Evolutionary conservation across 495 filamentous ascomycete species (phyloP), one percentile per base, ranked within the genome.

Genomic region (Aspergillus steynii): DNA sequence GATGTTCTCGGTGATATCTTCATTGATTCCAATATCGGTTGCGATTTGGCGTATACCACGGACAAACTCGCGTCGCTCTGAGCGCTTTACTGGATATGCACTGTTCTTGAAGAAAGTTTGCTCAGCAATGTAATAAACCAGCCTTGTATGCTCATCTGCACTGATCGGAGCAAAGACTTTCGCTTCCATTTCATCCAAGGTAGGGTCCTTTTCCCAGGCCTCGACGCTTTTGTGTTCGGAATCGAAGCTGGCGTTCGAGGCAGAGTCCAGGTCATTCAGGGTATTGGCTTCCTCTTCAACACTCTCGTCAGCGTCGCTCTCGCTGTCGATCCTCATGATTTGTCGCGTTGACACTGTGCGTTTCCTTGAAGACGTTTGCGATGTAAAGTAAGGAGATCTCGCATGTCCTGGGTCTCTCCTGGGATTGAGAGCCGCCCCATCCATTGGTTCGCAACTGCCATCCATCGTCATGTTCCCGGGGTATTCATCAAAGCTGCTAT

Each of bases 71-170:
- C 53, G 53, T 15, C 73, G 56, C 10, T 61, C 65, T 20, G 66
- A 67, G 4, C 61, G 63, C 8, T 20, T 42, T 0, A 72, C 65
- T 7, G 69, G 66, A 26, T 63, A 65, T 1, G 29, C 54, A 3
- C 20, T 34, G 7, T 58, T 12, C 0, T 29, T 25, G 63, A 76
- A 67, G 48, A 76, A 74, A 2, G 60, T 46, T 31, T 74, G 69
- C 1, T 14, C 31, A 4, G 10, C 57, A 31, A 77, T 65, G 28
- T 59, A 71, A 4, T 53, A 26, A 3, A 72, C 9, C 14, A 76
- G n/a, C 12, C 56, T 8, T 1, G 60, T 32, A 10, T 55, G 64
- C 55, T 57, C 50, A 15, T 58, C 55, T 0, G 50, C 26, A 14
- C 27, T 37, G 3, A 75, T 50, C 0, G 63, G 66, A 5, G 53